Base-by-base conservation (phyloP, 768 basidiomycete species). In the Boletus speciosus region DNA sequence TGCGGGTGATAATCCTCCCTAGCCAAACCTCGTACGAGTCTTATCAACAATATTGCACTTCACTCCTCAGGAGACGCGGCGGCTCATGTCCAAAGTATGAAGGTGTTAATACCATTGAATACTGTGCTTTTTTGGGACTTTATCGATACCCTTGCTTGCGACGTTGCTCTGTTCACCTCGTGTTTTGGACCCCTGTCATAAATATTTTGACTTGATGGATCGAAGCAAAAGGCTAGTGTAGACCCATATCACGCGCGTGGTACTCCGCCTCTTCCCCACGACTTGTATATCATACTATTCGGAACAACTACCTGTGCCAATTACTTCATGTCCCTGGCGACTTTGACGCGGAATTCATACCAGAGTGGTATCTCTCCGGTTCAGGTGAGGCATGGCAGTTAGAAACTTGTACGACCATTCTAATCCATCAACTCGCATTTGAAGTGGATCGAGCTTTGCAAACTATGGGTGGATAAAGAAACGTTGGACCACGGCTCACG, bases 11-110 rank as follows among this genome's bases (percentile, higher is more conserved):
- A 54, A 14, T 64, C 25, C 11, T 47, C 42, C 19, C 10, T 55
- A 93, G 89, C 90, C 93, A 0, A 91, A 93, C 62, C 83, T 99
- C 32, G 84, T 98, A 27, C 82, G 88, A 51, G 95, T 99, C 3
- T 69, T 98, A 40, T 93, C 93, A 1, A 93, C 93, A 37, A 93
- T 98, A 46, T 71, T 98, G 37, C 89, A 83, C 38, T 98, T 99
- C 64, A 98, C 96, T 1, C 96, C 96, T 2, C 90, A 95, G 63
- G 96, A 98, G 70, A 91, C 92, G 4, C 79, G 96, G 29, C 77
- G 95, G 42, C 76, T 98, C 37, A 81, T 94, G 54, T 85, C 95
- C 9, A 97, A 95, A 76, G 88, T 94, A 32, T 88, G 72, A 68
- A 36, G 15, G 21, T 32, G 23, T 32, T 43, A 35, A 58, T 55